Evolutionary conservation across 2,329 filamentous ascomycete genomes (phyloP), one percentile per base, ranked within the genome.

Genomic region (Aureobasidium namibiae): DNA sequence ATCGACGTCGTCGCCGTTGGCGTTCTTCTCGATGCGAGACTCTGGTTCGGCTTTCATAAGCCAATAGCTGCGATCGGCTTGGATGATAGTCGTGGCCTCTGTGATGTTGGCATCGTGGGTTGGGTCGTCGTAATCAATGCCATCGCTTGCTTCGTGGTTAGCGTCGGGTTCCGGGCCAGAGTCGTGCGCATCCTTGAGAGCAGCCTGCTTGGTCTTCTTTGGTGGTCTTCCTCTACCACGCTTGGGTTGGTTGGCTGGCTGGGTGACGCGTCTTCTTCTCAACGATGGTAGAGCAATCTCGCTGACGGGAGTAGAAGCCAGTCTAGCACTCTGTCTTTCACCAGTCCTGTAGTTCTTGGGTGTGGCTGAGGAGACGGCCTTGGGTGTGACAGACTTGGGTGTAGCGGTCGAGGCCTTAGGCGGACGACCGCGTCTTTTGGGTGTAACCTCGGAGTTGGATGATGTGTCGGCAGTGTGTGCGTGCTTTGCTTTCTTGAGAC

Each of bases 1-100:
- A 69, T 97, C 92, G 53, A 89, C 78, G 0, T 90, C 89, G 56
- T 91, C 92, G 0, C 91, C 92, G 58, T 91, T 92, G 23, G 63
- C 61, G 18, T 67, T 59, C 14, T 60, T 65, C 70, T 95, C 90
- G 16, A 91, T 76, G 6, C 94, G 87, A 4, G 90, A 84, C 66
- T 95, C 89, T 0, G 94, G 92, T 74, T 99, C 78, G 41, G 78
- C 76, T 65, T 80, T 80, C 68, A 80, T 72, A 6, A 80, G 72
- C 77, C 78, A 80, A 65, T 72, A 78, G 21, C 67, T 63, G 54
- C 62, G 65, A 39, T 63, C 67, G 18, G 52, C 39, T n/a, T 56
- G 42, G 33, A 52, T 56, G 18, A 52, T 56, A 14, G 48, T 34
- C 2, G 56, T 59, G 14, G 56, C 56, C 36, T 59, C 56, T 1